Percentiles rank a stretch among this genome's conserved stretches.
Evolutionary conservation across 306 rosid species (phyloP).

Genomic region (Arachis hypogaea): DNA sequence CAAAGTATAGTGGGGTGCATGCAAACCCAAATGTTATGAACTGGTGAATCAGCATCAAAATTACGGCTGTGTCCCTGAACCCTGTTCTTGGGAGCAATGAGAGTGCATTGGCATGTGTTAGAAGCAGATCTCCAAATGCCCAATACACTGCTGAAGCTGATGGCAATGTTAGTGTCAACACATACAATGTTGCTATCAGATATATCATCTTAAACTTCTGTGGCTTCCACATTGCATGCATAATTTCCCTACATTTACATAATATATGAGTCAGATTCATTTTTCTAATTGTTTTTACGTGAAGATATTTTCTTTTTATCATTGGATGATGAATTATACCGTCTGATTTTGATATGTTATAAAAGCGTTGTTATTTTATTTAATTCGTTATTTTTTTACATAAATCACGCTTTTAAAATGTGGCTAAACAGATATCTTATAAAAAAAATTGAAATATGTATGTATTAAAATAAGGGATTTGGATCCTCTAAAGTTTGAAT

Average conservation of each 20-base stretch:
- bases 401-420: too few relatives aligned
- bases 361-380: too few relatives aligned
- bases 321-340: too few relatives aligned
- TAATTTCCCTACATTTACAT: slow-evolving; percentile 70
- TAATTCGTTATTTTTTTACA: too few relatives aligned
- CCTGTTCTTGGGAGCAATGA: slow-evolving; percentile 80
- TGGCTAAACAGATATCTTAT: too few relatives aligned
- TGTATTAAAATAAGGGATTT: too few relatives aligned
- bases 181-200: slow-evolving; percentile 87
- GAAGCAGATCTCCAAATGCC: slow-evolving; percentile 92
- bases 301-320: background rate
- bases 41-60: slow-evolving; percentile 99
- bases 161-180: slow-evolving; percentile 87
- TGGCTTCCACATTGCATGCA: slow-evolving; percentile 99
- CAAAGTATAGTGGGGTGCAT: slow-evolving; percentile 96
- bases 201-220: slow-evolving; percentile 92
- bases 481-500: too few relatives aligned
- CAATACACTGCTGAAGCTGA: slow-evolving; percentile 94
- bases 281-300: background rate
- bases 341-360: too few relatives aligned
- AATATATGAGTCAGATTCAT: slow-evolving; percentile 28
- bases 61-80: slow-evolving; percentile 79
- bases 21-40: slow-evolving; percentile 99
- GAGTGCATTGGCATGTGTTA: slow-evolving; percentile 90
- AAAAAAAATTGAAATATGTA: too few relatives aligned